Base-by-base conservation (phyloP, 225 moss, liverwort and hornwort species). In the Straminergon stramineum region DNA sequence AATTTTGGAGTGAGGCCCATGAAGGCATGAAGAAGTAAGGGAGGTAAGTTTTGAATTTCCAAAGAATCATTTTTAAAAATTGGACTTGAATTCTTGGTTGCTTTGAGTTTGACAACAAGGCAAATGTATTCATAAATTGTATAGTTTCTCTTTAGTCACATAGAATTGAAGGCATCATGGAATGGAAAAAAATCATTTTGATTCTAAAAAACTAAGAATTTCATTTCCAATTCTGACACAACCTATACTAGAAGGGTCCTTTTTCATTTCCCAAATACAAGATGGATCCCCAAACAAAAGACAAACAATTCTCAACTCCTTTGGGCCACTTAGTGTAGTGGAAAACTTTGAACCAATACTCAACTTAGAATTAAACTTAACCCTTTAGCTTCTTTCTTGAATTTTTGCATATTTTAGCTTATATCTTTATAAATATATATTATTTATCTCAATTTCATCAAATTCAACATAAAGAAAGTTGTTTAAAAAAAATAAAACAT, bases 211-310 rank as follows among this genome's bases (percentile, higher is more conserved):
- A 27, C 2, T 45, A 17, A 28, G 15, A 45, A 17, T 45, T 28
- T 28, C 17, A 74, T 16, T 28, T 45, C 1, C 0, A 0, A 45
- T 30, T 17, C 0, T 3, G 0, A 28, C 5, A 45, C 3, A 43
- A 1, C 13, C 15, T 71, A 45, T 28, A 1, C 17, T 45, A 27
- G 7, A 3, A 0, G 3, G 2, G 3, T 2, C 16, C 16, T 73
- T 43, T 27, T 43, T 15, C 43, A 73, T 16, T 9, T 5, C 2
- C 3, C 2, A 71, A 41, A 43, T 73, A 6, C 17, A 45, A 41
- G 6, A 28, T 43, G 17, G 24, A 6, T 5, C 27, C 11, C 16
- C 3, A 28, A 45, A 1, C 6, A 45, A 74, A 28, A 2, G 10
- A 74, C 6, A 17, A 45, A 5, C 10, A 74, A 45, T 74, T 28